Base-by-base conservation (phyloP, 78 protist genomes). In the Dictyostelium citrinum region DNA sequence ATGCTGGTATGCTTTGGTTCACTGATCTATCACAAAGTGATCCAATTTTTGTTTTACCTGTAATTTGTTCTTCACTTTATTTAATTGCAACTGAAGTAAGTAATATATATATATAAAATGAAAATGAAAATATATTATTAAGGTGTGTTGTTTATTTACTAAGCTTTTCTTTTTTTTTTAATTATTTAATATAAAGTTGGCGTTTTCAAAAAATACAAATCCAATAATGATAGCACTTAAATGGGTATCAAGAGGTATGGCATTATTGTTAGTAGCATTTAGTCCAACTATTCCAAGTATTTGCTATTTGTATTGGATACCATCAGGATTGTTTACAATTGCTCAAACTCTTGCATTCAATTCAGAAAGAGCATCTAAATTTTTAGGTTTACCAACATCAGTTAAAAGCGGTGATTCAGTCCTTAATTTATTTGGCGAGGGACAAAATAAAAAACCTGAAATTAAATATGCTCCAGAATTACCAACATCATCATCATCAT, bases 271-370 rank as follows among this genome's bases (percentile, higher is more conserved):
- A 10, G 51, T 88, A n/a, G 80, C 72, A 79, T 35, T 88, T 33
- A 67, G 81, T 78, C 35, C 70, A 20, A 78, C 85, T 1, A 88
- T 88, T 22, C 93, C 93, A 60, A 43, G 46, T 16, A 55, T 83
- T 43, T 43, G 67, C 45, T 88, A 88, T 78, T 79, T 88, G 20
- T 88, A 88, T 78, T 78, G 84, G 93, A 78, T 88, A 5, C 93
- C 93, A 43, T 88, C 93, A 27, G 37, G 64, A 27, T 11, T 88
- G n/a, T 88, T 88, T 33, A 55, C 93, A 61, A 17, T 88, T 43
- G 51, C 46, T 7, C 85, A 78, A 49, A 9, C 81, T 0, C 24
- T 29, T n/a, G 51, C 49, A 43, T 88, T 88, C 55, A 58, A 68
- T 31, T 78, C 84, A 43, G 4, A 20, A 14, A 68, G 37, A 58